Evolutionary conservation across 768 basidiomycete species (phyloP).

Genomic region (Macrolepiota fuliginosa): DNA sequence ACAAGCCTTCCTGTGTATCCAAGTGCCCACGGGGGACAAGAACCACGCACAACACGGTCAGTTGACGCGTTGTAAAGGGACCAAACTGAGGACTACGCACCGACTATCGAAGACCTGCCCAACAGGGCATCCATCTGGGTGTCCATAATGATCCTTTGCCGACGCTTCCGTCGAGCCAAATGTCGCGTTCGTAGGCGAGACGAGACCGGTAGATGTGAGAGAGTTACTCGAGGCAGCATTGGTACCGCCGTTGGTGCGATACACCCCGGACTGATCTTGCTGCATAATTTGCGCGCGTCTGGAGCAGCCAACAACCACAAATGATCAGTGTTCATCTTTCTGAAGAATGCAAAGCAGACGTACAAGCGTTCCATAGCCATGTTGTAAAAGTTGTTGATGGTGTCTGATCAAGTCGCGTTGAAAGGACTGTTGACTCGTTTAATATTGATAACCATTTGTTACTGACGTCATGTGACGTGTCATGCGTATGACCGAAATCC

Average conservation of each 20-base stretch:
- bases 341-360: background rate
- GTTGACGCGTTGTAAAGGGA: background rate
- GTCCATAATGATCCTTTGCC: constrained; percentile 4
- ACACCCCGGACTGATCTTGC: constrained; percentile 5
- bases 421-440: background rate
- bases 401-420: background rate
- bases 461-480: background rate
- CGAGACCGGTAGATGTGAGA: background rate
- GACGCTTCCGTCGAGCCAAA: constrained; percentile 5
- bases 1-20: constrained; percentile 24
- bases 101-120: constrained; percentile 6
- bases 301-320: background rate
- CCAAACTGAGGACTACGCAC: background rate
- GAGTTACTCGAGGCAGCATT: background rate
- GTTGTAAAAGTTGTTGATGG: background rate
- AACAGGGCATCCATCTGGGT: constrained; percentile 1
- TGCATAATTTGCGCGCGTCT: constrained; percentile 9
- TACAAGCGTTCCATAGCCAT: constrained; percentile 12
- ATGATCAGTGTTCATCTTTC: background rate
- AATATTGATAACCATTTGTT: background rate
- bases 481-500: too few species aligned
- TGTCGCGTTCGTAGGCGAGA: background rate
- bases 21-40: background rate
- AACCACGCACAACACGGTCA: background rate
- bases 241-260: background rate